Percentiles rank a stretch among this genome's conserved stretches.
phyloP scores from a whole-genome alignment of 2,329 filamentous ascomycete genomes.

The Stagonosporopsis chrysanthemi region DNA sequence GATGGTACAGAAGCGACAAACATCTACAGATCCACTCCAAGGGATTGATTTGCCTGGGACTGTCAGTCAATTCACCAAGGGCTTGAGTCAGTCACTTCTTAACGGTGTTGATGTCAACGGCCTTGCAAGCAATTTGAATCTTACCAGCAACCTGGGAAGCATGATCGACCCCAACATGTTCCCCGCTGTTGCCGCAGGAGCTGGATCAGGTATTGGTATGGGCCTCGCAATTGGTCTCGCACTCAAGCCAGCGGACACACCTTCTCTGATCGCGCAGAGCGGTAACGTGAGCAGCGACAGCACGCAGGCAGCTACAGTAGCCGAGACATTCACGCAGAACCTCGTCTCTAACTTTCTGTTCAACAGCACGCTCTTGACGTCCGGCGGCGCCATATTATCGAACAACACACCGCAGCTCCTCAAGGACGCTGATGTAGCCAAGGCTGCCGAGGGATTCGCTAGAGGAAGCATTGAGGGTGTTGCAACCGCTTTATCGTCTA shows the following conservation, averaged over 20 bases:
- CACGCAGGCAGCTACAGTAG: conserved; percentile 26
- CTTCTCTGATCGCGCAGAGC: conserved; percentile 4
- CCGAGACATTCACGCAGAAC: conserved; percentile 33
- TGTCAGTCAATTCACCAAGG: conserved; percentile 33
- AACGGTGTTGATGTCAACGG: conserved; percentile 28
- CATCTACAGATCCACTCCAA: conserved; percentile 7
- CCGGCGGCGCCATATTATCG: conserved; percentile 7
- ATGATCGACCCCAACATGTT: conserved; percentile 25
- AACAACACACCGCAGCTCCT: conserved; percentile 15
- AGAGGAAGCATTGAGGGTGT: conserved; percentile 38
- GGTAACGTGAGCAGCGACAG: conserved; percentile 18
- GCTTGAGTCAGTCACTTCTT: conserved; percentile 38
- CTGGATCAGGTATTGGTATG: conserved; percentile 39
- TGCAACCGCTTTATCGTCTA: conserved; percentile 33
- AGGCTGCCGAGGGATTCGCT: conserved; percentile 38
- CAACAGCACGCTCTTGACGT: conserved; percentile 31
- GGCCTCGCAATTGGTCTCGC: conserved; percentile 34
- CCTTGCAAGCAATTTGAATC: conserved; percentile 10
- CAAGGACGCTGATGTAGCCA: conserved; percentile 22
- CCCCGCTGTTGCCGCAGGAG: conserved; percentile 34
- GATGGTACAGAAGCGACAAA: conserved; percentile 21
- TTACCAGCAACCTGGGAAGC: not conserved
- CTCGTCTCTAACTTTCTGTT: conserved; percentile 32
- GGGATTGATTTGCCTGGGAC: conserved; percentile 25
- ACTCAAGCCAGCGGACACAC: conserved; percentile 18